Evolutionary conservation across 371 early-diverging fungal genomes (phyloP).

Genomic region (Mortierella sp.): DNA sequence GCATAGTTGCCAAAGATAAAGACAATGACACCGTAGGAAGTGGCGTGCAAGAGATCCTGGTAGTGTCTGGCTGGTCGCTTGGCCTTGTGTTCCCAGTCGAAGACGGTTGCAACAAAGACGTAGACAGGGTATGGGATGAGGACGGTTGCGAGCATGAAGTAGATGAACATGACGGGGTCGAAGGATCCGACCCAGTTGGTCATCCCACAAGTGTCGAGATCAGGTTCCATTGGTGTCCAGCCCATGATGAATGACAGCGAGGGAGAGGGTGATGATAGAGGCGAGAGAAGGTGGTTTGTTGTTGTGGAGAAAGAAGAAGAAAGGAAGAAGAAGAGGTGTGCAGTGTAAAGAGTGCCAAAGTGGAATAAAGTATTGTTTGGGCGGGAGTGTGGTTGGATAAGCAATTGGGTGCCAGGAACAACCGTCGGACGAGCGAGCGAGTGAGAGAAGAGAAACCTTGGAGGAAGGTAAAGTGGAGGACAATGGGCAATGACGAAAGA

Average conservation of each 20-base stretch:
- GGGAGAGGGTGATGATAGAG: neutral
- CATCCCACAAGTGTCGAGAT: conserved; percentile 48
- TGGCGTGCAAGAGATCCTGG: conserved; percentile 69
- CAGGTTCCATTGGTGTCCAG: conserved; percentile 53
- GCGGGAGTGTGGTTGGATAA: neutral
- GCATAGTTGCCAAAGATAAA: conserved; percentile 90
- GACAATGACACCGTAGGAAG: conserved; percentile 74
- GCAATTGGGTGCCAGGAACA: conserved; percentile 7
- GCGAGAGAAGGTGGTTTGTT: neutral
- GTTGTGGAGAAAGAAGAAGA: neutral
- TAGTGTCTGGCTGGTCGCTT: conserved; percentile 77
- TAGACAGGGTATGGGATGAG: conserved; percentile 70
- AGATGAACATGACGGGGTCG: conserved; percentile 65
- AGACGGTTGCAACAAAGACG: conserved; percentile 66
- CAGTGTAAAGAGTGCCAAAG: neutral
- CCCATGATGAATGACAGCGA: conserved; percentile 35
- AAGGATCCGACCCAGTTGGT: conserved; percentile 59
- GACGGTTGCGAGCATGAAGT: conserved; percentile 69
- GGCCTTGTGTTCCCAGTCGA: conserved; percentile 74
- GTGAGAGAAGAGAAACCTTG: conserved; percentile 1
- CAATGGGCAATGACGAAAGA: neutral
- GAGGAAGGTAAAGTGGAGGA: neutral
- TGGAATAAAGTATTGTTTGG: neutral
- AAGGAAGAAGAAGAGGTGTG: neutral
- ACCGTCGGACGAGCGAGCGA: conserved; percentile 8